Conservation (phyloP, 2,329 filamentous ascomycete genomes). For the Chrysosporium keratinophilum region DNA sequence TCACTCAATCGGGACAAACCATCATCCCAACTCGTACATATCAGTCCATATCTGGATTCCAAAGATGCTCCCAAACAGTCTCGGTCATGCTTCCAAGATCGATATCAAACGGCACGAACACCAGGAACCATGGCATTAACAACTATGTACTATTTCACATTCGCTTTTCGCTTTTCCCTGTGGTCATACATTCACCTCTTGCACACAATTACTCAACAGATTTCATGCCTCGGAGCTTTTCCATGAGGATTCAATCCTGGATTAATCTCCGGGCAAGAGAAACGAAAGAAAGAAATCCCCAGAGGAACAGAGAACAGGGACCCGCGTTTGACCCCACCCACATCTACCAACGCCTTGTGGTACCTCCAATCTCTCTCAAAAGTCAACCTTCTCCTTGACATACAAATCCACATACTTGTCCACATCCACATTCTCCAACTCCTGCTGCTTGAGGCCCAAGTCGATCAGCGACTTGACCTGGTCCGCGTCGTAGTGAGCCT, state of each 20-base stretch:
- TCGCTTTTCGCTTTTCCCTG: background rate
- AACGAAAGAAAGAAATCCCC: background rate
- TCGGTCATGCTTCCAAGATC: background rate
- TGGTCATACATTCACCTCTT: background rate
- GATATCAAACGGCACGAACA: background rate
- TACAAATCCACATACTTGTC: slow-evolving; percentile 92
- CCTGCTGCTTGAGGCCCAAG: slow-evolving; percentile 63
- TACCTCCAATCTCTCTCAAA: background rate
- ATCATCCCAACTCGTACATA: too few relatives aligned
- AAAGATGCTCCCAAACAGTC: too few relatives aligned
- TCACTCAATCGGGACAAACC: too few relatives aligned
- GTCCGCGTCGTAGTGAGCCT: slow-evolving; percentile 65
- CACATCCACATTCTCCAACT: slow-evolving; percentile 68
- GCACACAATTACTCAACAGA: too few relatives aligned
- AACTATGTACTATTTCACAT: background rate
- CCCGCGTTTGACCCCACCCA: background rate
- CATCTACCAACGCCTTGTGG: slow-evolving; percentile 2
- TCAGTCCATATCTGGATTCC: too few relatives aligned
- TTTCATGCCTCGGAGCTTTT: too few relatives aligned
- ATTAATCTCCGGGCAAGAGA: too few relatives aligned
- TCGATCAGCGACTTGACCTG: slow-evolving; percentile 75
- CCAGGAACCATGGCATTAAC: background rate
- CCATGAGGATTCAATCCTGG: too few relatives aligned
- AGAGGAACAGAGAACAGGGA: background rate
- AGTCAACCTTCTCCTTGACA: slow-evolving; percentile 40